A percentile compares a stretch with the other conserved stretches of the same genome.
Conservation (phyloP, 768 basidiomycete genomes). For the Roridomyces roridus region DNA sequence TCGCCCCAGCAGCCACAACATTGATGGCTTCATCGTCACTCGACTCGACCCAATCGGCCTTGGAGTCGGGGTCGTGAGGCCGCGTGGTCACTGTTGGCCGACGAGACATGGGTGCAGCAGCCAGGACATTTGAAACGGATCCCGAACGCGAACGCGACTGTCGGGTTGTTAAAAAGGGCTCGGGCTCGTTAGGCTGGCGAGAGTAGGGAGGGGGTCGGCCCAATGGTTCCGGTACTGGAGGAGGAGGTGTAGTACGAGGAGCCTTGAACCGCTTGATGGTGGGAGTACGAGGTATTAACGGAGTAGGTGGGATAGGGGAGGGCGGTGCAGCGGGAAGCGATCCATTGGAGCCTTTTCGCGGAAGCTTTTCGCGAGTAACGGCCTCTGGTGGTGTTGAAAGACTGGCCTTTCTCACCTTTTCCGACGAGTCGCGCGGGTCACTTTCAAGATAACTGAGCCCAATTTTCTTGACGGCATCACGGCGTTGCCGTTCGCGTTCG, state of each 20-base stretch:
- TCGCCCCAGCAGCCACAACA: constrained; percentile 79
- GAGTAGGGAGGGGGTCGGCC: constrained; percentile 75
- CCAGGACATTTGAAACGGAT: constrained; percentile 68
- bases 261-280: constrained; percentile 37
- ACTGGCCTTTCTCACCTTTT: constrained; percentile 55
- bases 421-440: constrained; percentile 47
- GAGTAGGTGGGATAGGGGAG: constrained; percentile 33
- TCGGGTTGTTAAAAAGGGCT: constrained; percentile 42
- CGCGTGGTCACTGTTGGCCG: constrained; percentile 37
- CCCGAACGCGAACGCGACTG: constrained; percentile 54
- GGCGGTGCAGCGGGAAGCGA: constrained; percentile 35
- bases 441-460: constrained; percentile 38
- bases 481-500: constrained; percentile 73
- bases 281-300: constrained; percentile 30
- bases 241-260: constrained; percentile 27
- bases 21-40: constrained; percentile 91
- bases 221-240: constrained; percentile 39
- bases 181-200: constrained; percentile 32
- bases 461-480: constrained; percentile 68
- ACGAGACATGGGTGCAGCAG: constrained; percentile 48
- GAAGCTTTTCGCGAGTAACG: constrained; percentile 33
- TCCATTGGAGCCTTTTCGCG: constrained; percentile 48
- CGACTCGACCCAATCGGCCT: constrained; percentile 76
- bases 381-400: constrained; percentile 55
- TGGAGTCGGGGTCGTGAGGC: constrained; percentile 49